These are phyloP conservation scores for Candida adriatica DNA, from an alignment of 805 yeast species.

Conservation along the genomic window DNA sequence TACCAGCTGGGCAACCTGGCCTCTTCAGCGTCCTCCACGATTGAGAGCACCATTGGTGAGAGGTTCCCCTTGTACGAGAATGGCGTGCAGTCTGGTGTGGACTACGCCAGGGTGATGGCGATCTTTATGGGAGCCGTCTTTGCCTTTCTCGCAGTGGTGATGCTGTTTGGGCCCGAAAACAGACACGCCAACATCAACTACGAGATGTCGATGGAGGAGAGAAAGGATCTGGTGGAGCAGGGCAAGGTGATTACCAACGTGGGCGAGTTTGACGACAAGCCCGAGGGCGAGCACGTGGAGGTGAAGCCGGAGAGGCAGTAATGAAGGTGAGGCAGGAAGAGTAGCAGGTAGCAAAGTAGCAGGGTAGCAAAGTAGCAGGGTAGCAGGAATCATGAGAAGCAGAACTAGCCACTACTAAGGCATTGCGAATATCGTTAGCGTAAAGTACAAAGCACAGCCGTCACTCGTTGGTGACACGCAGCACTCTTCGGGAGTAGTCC, in stretches of 20 bases:
- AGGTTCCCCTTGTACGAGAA: constrained; percentile 35
- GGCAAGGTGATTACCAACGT: constrained; percentile 10
- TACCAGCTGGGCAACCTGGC: constrained; percentile 67
- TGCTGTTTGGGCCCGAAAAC: constrained; percentile 58
- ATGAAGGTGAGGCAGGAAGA: background rate
- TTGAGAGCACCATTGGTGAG: constrained; percentile 54
- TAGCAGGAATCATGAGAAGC: too few species aligned
- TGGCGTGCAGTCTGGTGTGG: constrained; percentile 27
- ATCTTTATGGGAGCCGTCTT: constrained; percentile 61
- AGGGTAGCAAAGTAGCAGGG: too few species aligned
- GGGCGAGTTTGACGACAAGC: constrained; percentile 8
- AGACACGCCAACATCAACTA: constrained; percentile 27
- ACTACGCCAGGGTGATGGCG: constrained; percentile 56
- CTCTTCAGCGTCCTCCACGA: constrained; percentile 60
- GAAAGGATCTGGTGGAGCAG: constrained; percentile 16
- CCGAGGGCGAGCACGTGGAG: constrained; percentile 2
- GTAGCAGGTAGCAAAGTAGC: background rate
- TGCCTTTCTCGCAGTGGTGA: constrained; percentile 41
- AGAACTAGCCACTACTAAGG: too few species aligned
- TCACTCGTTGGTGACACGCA: constrained; percentile 42
- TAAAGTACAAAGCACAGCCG: background rate
- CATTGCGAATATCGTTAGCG: too few species aligned
- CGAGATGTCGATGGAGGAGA: constrained; percentile 19
- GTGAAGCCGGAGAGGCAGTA: background rate
- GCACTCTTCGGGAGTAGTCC: constrained; percentile 51